Conservation (phyloP, 2,329 filamentous ascomycete genomes). For the Arthrobotrys sphaeroides region DNA sequence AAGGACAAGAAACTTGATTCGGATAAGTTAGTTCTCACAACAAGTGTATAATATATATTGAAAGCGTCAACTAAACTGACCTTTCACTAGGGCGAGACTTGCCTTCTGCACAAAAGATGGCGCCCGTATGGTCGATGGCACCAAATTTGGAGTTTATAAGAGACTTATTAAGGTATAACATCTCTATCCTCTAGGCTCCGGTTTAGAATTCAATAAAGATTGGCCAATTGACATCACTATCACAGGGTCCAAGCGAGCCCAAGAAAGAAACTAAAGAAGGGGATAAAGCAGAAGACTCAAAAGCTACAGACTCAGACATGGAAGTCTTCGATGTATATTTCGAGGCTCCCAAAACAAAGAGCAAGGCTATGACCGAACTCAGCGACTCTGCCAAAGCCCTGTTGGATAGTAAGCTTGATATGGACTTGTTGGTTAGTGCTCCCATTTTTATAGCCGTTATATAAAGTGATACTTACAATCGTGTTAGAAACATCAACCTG, state of each 20-base stretch:
- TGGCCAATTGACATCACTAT: too few species aligned
- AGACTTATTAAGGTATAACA: neutral
- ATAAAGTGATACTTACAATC: neutral
- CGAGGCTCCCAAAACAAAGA: slow-evolving; percentile 3
- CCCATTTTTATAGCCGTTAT: neutral
- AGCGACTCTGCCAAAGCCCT: neutral
- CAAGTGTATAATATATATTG: neutral
- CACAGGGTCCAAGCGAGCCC: neutral
- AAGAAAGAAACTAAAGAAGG: neutral
- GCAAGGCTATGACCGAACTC: neutral
- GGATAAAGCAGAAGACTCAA: neutral
- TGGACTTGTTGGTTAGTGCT: slow-evolving; percentile 12
- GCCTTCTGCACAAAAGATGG: slow-evolving; percentile 21
- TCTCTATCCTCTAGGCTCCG: neutral
- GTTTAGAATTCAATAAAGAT: too few species aligned
- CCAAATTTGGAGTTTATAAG: slow-evolving; percentile 17
- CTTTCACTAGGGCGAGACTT: neutral
- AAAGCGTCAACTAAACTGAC: neutral
- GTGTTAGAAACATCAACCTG: neutral
- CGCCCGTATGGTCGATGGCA: slow-evolving; percentile 14
- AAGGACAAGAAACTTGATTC: slow-evolving; percentile 17
- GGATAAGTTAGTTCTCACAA: slow-evolving; percentile 23
- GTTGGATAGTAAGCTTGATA: slow-evolving; percentile 3
- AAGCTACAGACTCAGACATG: neutral
- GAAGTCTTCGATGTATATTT: slow-evolving; percentile 15